Conservation (phyloP, 1,284 basidiomycete genomes). For the Apiotrichum brassicae region DNA sequence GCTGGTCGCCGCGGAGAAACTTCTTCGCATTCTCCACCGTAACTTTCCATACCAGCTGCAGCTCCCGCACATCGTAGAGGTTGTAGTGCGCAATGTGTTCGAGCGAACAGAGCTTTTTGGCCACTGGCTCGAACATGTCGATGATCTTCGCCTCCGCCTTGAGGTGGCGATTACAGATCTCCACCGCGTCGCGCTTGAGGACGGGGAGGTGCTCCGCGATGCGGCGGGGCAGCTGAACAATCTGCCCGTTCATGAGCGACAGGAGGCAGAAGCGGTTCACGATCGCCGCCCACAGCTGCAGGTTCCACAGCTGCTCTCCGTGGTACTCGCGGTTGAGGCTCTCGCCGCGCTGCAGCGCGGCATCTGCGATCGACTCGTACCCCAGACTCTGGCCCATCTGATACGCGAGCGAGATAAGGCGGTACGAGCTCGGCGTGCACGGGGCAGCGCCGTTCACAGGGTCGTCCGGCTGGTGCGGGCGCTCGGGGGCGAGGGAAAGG, state of each 20-base stretch:
- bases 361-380: slow-evolving; percentile 7
- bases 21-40: background rate
- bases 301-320: slow-evolving; percentile 8
- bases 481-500: slow-evolving; percentile 18
- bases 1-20: background rate
- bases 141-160: slow-evolving; percentile 8
- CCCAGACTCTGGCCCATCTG: slow-evolving; percentile 23
- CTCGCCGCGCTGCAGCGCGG: background rate
- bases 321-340: slow-evolving; percentile 10
- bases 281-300: slow-evolving; percentile 16
- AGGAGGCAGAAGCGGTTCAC: slow-evolving; percentile 13
- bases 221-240: background rate
- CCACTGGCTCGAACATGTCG: slow-evolving; percentile 7
- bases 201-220: slow-evolving; percentile 8
- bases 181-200: slow-evolving; percentile 7
- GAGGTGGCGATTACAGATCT: slow-evolving; percentile 10
- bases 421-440: slow-evolving; percentile 10
- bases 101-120: background rate
- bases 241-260: slow-evolving; percentile 6
- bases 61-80: background rate
- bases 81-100: slow-evolving; percentile 3
- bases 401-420: slow-evolving; percentile 28
- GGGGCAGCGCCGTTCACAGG: slow-evolving; percentile 1
- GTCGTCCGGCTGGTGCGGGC: slow-evolving; percentile 1
- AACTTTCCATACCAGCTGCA: slow-evolving; percentile 1